Conservation (phyloP, 768 basidiomycete genomes). For the Russula brevipes region DNA sequence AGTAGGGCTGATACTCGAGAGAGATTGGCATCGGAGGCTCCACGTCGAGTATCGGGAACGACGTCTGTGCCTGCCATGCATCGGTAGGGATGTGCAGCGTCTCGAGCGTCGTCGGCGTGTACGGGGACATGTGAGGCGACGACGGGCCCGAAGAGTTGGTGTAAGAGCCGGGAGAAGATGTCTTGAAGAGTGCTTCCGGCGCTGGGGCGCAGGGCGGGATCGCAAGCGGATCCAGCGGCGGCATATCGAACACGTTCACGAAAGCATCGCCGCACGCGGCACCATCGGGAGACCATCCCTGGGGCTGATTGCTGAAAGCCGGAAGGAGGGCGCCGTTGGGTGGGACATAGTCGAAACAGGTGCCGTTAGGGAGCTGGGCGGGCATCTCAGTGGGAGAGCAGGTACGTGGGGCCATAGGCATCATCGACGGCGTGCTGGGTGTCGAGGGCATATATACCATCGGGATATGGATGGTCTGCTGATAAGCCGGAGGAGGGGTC, state of each 20-base stretch:
- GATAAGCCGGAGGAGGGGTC: slow-evolving; percentile 57
- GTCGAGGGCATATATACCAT: slow-evolving; percentile 59
- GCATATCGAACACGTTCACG: slow-evolving; percentile 14
- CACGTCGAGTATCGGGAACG: slow-evolving; percentile 26
- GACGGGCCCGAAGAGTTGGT: slow-evolving; percentile 22
- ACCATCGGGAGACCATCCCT: slow-evolving; percentile 21
- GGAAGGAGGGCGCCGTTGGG: slow-evolving; percentile 33
- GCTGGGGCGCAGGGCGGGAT: slow-evolving; percentile 1
- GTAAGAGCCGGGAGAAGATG: slow-evolving; percentile 11
- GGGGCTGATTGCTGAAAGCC: slow-evolving; percentile 13
- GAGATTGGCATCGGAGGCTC: slow-evolving; percentile 26
- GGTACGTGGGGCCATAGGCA: slow-evolving; percentile 56
- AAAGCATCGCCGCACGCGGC: slow-evolving; percentile 4
- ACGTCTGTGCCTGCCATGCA: slow-evolving; percentile 23
- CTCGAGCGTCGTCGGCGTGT: slow-evolving; percentile 22
- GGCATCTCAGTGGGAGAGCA: slow-evolving; percentile 32
- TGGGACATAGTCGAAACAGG: slow-evolving; percentile 51
- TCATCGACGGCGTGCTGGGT: slow-evolving; percentile 53
- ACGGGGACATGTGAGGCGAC: slow-evolving; percentile 19
- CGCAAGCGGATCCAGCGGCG: slow-evolving; percentile 13
- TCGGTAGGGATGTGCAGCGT: slow-evolving; percentile 21
- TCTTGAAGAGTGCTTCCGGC: slow-evolving; percentile 12
- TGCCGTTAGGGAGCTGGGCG: slow-evolving; percentile 35
- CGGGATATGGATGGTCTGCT: slow-evolving; percentile 69
- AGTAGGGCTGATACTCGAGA: slow-evolving; percentile 31